Evolutionary conservation across 352 stramenopile genomes (phyloP).

Genomic region (Globisporangium spiculum): DNA sequence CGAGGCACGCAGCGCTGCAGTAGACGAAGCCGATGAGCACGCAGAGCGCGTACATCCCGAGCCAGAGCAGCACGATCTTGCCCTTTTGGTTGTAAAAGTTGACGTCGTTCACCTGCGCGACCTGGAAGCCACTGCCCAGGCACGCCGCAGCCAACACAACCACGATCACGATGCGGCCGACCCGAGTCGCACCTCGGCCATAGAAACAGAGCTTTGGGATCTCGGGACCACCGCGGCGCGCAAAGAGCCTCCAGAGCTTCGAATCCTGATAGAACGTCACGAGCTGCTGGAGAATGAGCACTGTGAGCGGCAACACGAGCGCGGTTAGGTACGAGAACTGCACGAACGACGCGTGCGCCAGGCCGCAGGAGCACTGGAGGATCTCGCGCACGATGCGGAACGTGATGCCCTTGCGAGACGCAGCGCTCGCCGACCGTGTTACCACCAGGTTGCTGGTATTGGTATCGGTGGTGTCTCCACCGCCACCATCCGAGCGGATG

Average conservation of each 20-base stretch:
- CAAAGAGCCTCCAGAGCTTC: slow-evolving; percentile 43
- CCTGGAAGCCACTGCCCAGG: slow-evolving; percentile 35
- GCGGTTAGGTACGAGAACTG: slow-evolving; percentile 41
- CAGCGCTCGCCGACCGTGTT: slow-evolving; percentile 3
- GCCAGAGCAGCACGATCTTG: slow-evolving; percentile 39
- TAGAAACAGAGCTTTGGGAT: slow-evolving; percentile 35
- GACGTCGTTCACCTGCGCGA: slow-evolving; percentile 29
- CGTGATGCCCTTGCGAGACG: slow-evolving; percentile 22
- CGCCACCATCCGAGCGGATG: slow-evolving; percentile 44
- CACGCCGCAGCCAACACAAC: slow-evolving; percentile 29
- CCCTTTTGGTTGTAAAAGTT: slow-evolving; percentile 37
- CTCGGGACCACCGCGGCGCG: slow-evolving; percentile 30
- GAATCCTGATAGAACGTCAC: slow-evolving; percentile 63
- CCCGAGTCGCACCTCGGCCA: slow-evolving; percentile 26
- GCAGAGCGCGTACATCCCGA: slow-evolving; percentile 44
- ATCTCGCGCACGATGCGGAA: slow-evolving; percentile 56
- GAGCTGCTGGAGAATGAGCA: slow-evolving; percentile 45
- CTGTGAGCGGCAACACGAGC: slow-evolving; percentile 30
- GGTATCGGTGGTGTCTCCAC: slow-evolving; percentile 4
- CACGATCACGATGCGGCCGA: slow-evolving; percentile 36
- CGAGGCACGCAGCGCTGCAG: slow-evolving; percentile 38
- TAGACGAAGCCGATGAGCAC: slow-evolving; percentile 41
- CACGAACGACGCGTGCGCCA: slow-evolving; percentile 38
- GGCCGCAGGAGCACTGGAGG: slow-evolving; percentile 45
- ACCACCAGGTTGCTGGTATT: not conserved